Evolutionary conservation across 345 rosid species (phyloP), one percentile per base, ranked within the genome.

Genomic region (Adansonia digitata): DNA sequence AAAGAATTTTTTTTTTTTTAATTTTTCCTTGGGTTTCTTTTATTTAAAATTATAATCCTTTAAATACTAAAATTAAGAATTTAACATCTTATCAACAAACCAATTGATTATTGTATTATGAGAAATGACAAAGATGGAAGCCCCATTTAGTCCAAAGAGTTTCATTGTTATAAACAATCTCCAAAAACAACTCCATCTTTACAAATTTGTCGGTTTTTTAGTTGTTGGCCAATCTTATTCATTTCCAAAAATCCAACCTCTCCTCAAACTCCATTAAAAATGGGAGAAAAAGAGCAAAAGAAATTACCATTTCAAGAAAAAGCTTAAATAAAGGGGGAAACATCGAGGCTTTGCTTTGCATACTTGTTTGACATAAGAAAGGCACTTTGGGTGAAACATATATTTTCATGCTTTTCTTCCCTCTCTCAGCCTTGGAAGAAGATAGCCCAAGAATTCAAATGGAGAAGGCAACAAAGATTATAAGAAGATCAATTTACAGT

Each of bases 401-500:
- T 65, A 48, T 79, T 60, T 64, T 77, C 81, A 61, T 42, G 64
- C 64, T 43, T 72, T 10, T n/a, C 57, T 61, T 24, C 57, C n/a
- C n/a, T n/a, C 61, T 61, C 71, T 66, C 63, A 34, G 39, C 9
- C 5, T 66, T 46, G 68, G 75, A 75, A 63, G 78, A 70, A n/a
- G n/a, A n/a, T 1, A 18, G 1, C 65, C 68, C 42, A 57, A 79
- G 75, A 68, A 73, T 78, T 55, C 83, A 82, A 46, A 89, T 88
- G 90, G 89, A 75, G 69, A 81, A 83, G 26, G 31, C 94, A 53
- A 77, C 73, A 77, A 88, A 73, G 71, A 84, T 92, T 56, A 75
- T 94, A 7, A 87, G 97, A 84, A 84, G 74, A 82, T 91, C 98
- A 73, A 77, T 91, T 81, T 75, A 83, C 75, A 84, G 78, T 0